Evolutionary conservation across 2,329 filamentous ascomycete species (phyloP).

Genomic region (Botrytis pseudocinerea): DNA sequence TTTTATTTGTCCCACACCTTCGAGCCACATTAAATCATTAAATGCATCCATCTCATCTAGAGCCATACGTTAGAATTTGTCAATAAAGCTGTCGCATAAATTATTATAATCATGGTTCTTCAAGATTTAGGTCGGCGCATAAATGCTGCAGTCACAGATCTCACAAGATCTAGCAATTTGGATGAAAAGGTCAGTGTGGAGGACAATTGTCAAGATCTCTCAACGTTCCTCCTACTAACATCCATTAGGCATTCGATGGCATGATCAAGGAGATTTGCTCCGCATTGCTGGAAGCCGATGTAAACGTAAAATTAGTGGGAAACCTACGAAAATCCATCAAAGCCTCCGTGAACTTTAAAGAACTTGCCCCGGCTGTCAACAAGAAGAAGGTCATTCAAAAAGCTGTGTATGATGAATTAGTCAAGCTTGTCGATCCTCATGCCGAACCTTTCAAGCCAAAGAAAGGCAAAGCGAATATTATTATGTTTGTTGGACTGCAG

Average conservation of each 20-base stretch:
- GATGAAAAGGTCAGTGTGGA: slow-evolving; percentile 77
- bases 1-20: slow-evolving; percentile 25
- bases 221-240: slow-evolving; percentile 42
- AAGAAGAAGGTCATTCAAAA: slow-evolving; percentile 99
- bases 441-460: slow-evolving; percentile 94
- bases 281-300: slow-evolving; percentile 92
- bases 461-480: slow-evolving; percentile 93
- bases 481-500: slow-evolving; percentile 99
- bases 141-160: slow-evolving; percentile 90
- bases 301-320: slow-evolving; percentile 92
- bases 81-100: slow-evolving; percentile 20
- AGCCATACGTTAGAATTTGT: neutral
- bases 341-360: slow-evolving; percentile 88
- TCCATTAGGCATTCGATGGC: slow-evolving; percentile 77
- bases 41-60: slow-evolving; percentile 8
- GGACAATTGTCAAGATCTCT: slow-evolving; percentile 23
- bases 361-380: slow-evolving; percentile 86
- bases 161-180: slow-evolving; percentile 87
- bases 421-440: slow-evolving; percentile 93
- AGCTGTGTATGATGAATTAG: slow-evolving; percentile 94
- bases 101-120: slow-evolving; percentile 74
- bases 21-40: slow-evolving; percentile 23
- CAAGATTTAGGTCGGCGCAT: slow-evolving; percentile 98
- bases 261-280: slow-evolving; percentile 99
- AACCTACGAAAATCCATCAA: slow-evolving; percentile 92